These are phyloP conservation scores for Aspergillus brasiliensis DNA, from an alignment of 2,329 filamentous ascomycete genomes.

Conservation along the genomic window DNA sequence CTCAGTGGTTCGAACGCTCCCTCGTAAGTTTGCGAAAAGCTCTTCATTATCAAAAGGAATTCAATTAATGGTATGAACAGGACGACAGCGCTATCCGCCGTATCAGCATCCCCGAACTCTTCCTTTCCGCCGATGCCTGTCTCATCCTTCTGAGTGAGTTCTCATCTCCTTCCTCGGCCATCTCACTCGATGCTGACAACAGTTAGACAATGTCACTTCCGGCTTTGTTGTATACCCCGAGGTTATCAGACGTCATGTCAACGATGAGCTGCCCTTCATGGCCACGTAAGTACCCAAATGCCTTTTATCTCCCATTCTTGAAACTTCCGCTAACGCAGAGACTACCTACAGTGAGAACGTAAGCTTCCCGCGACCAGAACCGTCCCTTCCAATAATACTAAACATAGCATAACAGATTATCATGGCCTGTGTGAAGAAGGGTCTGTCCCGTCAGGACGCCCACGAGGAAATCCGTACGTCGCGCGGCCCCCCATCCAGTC, in stretches of 20 bases:
- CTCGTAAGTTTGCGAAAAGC: slow-evolving; percentile 45
- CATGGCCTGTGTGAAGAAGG: slow-evolving; percentile 74
- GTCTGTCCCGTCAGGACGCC: slow-evolving; percentile 73
- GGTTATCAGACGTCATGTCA: slow-evolving; percentile 67
- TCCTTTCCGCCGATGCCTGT: slow-evolving; percentile 67
- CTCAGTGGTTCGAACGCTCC: slow-evolving; percentile 76
- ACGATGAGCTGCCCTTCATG: slow-evolving; percentile 86
- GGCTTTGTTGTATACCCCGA: slow-evolving; percentile 79
- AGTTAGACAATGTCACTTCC: slow-evolving; percentile 65
- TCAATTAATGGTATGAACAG: slow-evolving; percentile 18
- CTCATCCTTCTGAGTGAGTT: slow-evolving; percentile 40
- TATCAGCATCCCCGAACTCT: slow-evolving; percentile 63
- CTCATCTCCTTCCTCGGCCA: not conserved
- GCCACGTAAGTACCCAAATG: slow-evolving; percentile 56
- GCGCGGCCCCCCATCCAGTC: not conserved
- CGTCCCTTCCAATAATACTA: not conserved
- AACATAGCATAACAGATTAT: slow-evolving; percentile 57
- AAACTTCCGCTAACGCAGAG: slow-evolving; percentile 19
- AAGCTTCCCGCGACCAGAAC: slow-evolving; percentile 11
- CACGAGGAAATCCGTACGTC: slow-evolving; percentile 76
- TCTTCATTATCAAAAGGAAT: not conserved
- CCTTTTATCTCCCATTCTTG: not conserved
- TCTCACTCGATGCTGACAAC: not conserved
- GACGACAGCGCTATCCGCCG: slow-evolving; percentile 72
- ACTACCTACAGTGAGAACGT: slow-evolving; percentile 34